phyloP scores from a whole-genome alignment of 83 land plant genomes.

The Larix sibirica region DNA sequence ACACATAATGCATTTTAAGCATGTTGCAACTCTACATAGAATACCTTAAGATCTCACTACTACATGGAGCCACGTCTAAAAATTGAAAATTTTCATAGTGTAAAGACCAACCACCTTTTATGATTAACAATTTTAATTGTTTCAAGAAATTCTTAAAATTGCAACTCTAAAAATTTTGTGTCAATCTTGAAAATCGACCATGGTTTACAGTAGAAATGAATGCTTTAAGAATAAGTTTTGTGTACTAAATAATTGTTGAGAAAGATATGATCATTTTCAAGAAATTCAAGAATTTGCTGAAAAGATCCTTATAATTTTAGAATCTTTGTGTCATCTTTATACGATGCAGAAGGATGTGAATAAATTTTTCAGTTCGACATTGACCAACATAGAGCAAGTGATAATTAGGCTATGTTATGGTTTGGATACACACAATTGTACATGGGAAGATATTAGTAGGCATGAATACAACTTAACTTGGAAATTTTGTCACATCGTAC shows the following conservation, averaged over 20 bases:
- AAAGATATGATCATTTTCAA: background rate
- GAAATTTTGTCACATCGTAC: background rate
- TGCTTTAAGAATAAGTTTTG: slow-evolving; percentile 1
- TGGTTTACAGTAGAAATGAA: slow-evolving; percentile 53
- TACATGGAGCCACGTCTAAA: too few relatives aligned
- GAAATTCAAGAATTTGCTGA: background rate
- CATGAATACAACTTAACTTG: background rate
- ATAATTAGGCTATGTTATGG: slow-evolving; percentile 71
- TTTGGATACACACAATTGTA: slow-evolving; percentile 37
- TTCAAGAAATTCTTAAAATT: background rate
- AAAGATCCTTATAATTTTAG: background rate
- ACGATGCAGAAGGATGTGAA: slow-evolving; percentile 54
- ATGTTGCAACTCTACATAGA: too few relatives aligned
- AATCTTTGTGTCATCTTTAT: background rate
- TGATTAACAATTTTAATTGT: background rate
- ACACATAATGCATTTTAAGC: too few relatives aligned
- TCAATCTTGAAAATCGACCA: slow-evolving; percentile 48
- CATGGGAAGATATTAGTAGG: slow-evolving; percentile 77
- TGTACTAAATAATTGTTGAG: background rate
- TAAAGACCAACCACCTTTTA: slow-evolving; percentile 21
- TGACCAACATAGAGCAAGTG: slow-evolving; percentile 52
- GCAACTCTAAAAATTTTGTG: background rate
- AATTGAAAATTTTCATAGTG: slow-evolving; percentile 56
- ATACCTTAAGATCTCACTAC: too few relatives aligned
- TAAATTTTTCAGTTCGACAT: slow-evolving; percentile 40